Evolutionary conservation across 148 eudicot genomes (phyloP), one percentile per base, ranked within the genome.

Genomic region (Fagopyrum esculentum): DNA sequence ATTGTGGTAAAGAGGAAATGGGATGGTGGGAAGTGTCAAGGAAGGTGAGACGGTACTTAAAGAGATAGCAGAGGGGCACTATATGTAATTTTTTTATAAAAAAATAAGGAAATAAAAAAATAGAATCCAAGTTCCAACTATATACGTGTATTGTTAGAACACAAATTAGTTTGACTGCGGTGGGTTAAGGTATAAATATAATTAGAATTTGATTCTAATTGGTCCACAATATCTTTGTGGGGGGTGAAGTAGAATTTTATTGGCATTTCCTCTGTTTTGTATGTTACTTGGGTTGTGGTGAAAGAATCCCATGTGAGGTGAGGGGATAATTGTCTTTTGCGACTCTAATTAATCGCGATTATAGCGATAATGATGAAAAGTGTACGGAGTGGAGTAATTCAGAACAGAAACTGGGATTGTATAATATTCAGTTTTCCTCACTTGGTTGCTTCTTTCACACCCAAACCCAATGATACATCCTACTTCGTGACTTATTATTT

Each of bases 291-390:
- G 52, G 12, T 9, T 49, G 22, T 3, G 22, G 61, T n/a, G 26
- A 56, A 56, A 56, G 61, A 56, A 56, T 56, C 66, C 66, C 66
- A 60, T 60, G 66, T 60, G 66, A 60, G 66, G 66, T 60, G 66
- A 60, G 66, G 66, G 66, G 66, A 60, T 60, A 60, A 22, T 60
- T 26, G 66, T 60, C 40, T 40, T 26, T 26, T 22, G 22, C 13
- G 17, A 56, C 61, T 12, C 56, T 56, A 56, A 55, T 0, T 55
- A 55, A 16, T 16, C 19, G 22, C n/a, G n/a, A 55, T 55, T 16
- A 55, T 5, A 55, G 6, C 1, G 29, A 51, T 56, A 19, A 56
- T 56, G 2, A 56, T n/a, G 9, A 1, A 49, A 49, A 49, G 2
- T 49, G 52, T 56, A 56, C 30, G 61, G 61, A 17, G 10, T 19